Percentiles rank a stretch among this genome's conserved stretches.
Conservation (phyloP, 2,329 filamentous ascomycete genomes). For the Anthostomella pinea region DNA sequence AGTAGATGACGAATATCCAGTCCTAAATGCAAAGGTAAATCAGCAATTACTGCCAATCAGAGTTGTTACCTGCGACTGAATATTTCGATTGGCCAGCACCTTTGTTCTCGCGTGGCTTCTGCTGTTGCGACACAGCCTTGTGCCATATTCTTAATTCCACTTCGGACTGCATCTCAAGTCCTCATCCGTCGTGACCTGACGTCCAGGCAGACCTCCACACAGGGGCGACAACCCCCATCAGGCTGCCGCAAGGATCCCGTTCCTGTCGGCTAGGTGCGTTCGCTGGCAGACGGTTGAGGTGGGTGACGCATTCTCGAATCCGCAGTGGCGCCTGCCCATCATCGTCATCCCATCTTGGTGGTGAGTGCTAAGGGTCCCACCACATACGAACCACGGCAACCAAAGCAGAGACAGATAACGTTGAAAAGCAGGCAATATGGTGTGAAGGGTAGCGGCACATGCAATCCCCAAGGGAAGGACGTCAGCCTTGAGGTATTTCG, state of each 20-base stretch:
- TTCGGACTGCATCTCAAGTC: conserved; percentile 15
- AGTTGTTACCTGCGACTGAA: conserved; percentile 13
- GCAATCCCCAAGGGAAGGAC: background rate
- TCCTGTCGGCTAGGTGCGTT: conserved; percentile 22
- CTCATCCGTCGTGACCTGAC: conserved; percentile 6
- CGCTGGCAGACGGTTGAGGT: conserved; percentile 13
- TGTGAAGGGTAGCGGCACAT: background rate
- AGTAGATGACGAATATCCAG: conserved; percentile 7
- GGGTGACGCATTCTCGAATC: conserved; percentile 17
- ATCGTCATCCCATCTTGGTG: conserved; percentile 14
- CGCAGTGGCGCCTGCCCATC: conserved; percentile 14
- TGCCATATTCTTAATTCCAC: conserved; percentile 15
- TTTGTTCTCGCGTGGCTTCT: conserved; percentile 7
- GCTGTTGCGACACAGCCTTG: conserved; percentile 8
- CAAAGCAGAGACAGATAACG: conserved; percentile 8
- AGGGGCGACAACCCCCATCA: conserved; percentile 16
- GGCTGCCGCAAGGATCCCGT: conserved; percentile 18
- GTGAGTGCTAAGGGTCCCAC: conserved; percentile 6
- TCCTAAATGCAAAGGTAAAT: conserved; percentile 16
- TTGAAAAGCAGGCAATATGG: conserved; percentile 3
- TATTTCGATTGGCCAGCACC: conserved; percentile 26
- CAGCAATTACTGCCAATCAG: conserved; percentile 25
- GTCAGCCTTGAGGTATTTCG: conserved; percentile 2
- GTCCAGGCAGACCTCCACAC: conserved; percentile 11
- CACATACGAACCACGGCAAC: conserved; percentile 7